These are phyloP conservation scores for Amanita jacksonii DNA, from an alignment of 768 basidiomycete species.

Conservation along the genomic window DNA sequence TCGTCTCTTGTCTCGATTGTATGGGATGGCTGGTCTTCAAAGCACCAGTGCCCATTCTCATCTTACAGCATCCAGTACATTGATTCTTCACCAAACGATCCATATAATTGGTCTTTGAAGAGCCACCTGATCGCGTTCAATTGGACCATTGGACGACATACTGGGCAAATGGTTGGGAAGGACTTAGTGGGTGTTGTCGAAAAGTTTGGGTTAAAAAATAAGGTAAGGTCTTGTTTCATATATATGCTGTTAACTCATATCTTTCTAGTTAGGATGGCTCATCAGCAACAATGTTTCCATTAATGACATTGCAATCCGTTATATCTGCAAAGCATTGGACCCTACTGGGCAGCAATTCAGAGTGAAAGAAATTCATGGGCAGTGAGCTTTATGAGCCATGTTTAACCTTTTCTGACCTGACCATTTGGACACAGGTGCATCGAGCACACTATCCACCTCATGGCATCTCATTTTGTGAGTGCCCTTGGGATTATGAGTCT, in stretches of 20 bases:
- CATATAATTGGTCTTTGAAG: slow-evolving; percentile 10
- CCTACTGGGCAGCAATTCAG: neutral
- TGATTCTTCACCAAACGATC: slow-evolving; percentile 2
- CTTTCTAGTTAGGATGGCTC: slow-evolving; percentile 10
- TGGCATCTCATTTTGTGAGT: slow-evolving; percentile 10
- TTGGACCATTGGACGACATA: slow-evolving; percentile 10
- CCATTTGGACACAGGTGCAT: slow-evolving; percentile 9
- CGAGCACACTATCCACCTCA: slow-evolving; percentile 12
- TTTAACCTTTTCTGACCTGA: neutral
- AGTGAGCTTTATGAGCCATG: slow-evolving; percentile 5
- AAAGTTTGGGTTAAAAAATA: slow-evolving; percentile 10
- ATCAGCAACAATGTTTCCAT: slow-evolving; percentile 10
- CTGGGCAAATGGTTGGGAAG: slow-evolving; percentile 11
- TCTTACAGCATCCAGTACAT: slow-evolving; percentile 13
- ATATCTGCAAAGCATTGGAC: slow-evolving; percentile 8
- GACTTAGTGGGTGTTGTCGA: slow-evolving; percentile 9
- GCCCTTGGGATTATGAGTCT: slow-evolving; percentile 6
- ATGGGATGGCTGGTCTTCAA: too few relatives aligned
- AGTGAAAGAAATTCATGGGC: slow-evolving; percentile 9
- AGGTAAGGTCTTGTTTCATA: slow-evolving; percentile 3
- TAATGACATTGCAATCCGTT: slow-evolving; percentile 11
- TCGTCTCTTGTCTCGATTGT: too few relatives aligned
- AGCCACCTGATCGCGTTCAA: slow-evolving; percentile 11
- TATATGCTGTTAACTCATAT: neutral
- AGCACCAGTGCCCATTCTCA: slow-evolving; percentile 7